Conservation (phyloP, 192 early-diverging fungal species). For the Irineochytrium annulatum region DNA sequence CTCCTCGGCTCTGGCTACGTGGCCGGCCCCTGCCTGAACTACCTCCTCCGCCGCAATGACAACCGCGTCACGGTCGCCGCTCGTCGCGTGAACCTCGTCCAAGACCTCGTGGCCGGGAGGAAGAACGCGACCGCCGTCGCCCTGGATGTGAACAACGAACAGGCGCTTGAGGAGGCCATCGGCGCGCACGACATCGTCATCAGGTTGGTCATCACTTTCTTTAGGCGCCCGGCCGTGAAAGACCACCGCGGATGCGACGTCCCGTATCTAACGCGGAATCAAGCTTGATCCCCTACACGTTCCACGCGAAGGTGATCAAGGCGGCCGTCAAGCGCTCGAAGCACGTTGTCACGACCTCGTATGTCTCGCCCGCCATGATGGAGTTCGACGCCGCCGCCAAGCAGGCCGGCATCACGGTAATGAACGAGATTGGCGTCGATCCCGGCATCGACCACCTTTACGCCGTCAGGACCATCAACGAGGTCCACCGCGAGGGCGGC, state of each 20-base stretch:
- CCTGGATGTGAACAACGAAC: slow-evolving; percentile 77
- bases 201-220: slow-evolving; percentile 59
- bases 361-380: slow-evolving; percentile 93
- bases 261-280: no score
- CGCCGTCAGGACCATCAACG: slow-evolving; percentile 77
- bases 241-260: no score
- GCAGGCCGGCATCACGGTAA: slow-evolving; percentile 79
- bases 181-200: slow-evolving; percentile 87
- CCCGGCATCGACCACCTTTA: slow-evolving; percentile 95
- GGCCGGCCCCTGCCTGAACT: slow-evolving; percentile 85
- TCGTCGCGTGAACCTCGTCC: slow-evolving; percentile 69
- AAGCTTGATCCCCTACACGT: slow-evolving; percentile 83
- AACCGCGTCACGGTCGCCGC: slow-evolving; percentile 76
- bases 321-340: slow-evolving; percentile 86
- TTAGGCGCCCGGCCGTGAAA: no score
- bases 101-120: slow-evolving; percentile 56
- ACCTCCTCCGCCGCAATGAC: slow-evolving; percentile 58
- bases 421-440: slow-evolving; percentile 99
- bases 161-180: slow-evolving; percentile 67
- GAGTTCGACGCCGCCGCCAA: slow-evolving; percentile 82
- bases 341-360: slow-evolving; percentile 94
- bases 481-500: slow-evolving; percentile 73
- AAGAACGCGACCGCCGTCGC: slow-evolving; percentile 60
- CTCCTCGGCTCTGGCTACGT: slow-evolving; percentile 90
- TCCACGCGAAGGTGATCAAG: slow-evolving; percentile 88